Evolutionary conservation across 768 basidiomycete species (phyloP).

Genomic region (Russula sp.): DNA sequence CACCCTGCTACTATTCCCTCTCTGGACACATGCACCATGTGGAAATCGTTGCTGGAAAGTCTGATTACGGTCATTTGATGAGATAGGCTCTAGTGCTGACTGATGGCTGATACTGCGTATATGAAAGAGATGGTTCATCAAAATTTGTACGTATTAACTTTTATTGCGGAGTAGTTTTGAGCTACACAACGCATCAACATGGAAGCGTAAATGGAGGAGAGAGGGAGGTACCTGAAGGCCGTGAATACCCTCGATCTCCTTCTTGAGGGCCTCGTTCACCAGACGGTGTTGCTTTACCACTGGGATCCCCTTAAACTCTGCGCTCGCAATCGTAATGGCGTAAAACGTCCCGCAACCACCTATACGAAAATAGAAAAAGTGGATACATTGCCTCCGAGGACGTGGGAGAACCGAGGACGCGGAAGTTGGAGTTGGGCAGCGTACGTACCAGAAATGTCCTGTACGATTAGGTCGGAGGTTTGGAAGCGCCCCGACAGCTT

Average conservation of each 20-base stretch:
- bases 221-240: conserved; percentile 67
- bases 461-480: conserved; percentile 77
- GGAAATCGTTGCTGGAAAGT: neutral
- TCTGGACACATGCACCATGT: neutral
- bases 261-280: conserved; percentile 78
- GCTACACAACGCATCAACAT: conserved; percentile 4
- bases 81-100: neutral
- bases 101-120: neutral
- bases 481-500: conserved; percentile 71
- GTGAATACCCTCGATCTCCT: conserved; percentile 87
- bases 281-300: conserved; percentile 91
- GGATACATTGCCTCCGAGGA: neutral
- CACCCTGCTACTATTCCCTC: neutral
- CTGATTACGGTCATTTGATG: neutral
- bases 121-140: neutral
- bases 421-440: conserved; percentile 22
- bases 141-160: neutral
- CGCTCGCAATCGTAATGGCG: conserved; percentile 79
- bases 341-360: conserved; percentile 98
- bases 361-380: conserved; percentile 26
- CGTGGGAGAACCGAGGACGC: neutral
- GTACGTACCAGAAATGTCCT: conserved; percentile 89
- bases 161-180: conserved; percentile 16
- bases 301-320: conserved; percentile 77
- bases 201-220: neutral